Percentiles rank a stretch among this genome's conserved stretches.
Conservation (phyloP, 208 protist species). For the Acanthamoeba lenticulata region DNA sequence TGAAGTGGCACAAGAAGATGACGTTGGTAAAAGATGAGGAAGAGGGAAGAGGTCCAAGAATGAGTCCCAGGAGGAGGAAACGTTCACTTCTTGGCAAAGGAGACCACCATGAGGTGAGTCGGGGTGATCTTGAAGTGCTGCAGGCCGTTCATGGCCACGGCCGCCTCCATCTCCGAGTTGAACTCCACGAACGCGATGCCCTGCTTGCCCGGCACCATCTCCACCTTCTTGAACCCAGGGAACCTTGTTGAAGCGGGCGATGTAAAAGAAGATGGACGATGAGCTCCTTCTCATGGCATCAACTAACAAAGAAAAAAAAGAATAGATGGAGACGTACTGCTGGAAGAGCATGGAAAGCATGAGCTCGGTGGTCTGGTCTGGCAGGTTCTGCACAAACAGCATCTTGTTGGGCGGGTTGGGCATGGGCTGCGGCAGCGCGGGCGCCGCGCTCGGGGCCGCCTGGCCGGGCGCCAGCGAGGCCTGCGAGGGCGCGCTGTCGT, state of each 20-base stretch:
- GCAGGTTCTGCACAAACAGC: slow-evolving; percentile 87
- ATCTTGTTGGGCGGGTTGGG: slow-evolving; percentile 78
- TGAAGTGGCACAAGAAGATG: neutral
- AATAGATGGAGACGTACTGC: slow-evolving; percentile 74
- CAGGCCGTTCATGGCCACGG: slow-evolving; percentile 81
- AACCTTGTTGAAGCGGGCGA: slow-evolving; percentile 52
- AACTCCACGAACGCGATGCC: slow-evolving; percentile 88
- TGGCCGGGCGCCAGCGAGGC: neutral
- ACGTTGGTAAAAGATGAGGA: neutral
- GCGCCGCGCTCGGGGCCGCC: neutral
- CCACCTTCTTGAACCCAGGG: slow-evolving; percentile 83
- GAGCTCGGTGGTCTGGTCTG: slow-evolving; percentile 76
- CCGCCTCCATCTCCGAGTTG: slow-evolving; percentile 79
- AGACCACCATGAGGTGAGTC: slow-evolving; percentile 47
- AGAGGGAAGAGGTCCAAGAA: neutral
- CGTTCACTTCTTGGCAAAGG: slow-evolving; percentile 56
- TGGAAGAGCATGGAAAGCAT: slow-evolving; percentile 84
- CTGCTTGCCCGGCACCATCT: slow-evolving; percentile 79
- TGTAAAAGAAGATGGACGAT: neutral
- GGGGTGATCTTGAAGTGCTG: slow-evolving; percentile 75
- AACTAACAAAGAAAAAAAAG: neutral
- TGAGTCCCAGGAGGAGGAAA: neutral
- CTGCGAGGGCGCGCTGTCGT: neutral
- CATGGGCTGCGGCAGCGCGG: slow-evolving; percentile 62
- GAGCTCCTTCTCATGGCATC: too few relatives aligned